Conservation (phyloP, 495 filamentous ascomycete species). For the Tuber microsphaerosporum region DNA sequence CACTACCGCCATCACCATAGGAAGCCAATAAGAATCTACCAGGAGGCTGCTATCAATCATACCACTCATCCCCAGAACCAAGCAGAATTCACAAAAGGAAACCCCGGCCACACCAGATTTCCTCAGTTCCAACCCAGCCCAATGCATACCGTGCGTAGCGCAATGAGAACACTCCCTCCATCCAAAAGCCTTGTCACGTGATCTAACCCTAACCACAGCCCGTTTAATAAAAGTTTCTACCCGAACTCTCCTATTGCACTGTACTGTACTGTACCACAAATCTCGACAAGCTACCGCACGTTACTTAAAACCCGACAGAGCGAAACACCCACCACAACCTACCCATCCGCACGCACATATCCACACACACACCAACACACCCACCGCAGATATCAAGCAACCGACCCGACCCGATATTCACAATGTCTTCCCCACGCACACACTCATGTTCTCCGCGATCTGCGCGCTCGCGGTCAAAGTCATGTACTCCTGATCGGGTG, state of each 20-base stretch:
- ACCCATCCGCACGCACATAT: not conserved
- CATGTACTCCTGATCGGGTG: slow-evolving; percentile 10
- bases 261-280: not conserved
- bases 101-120: not conserved
- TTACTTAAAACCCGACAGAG: not conserved
- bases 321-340: not conserved
- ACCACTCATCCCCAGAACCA: not conserved
- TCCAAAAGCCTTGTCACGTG: not conserved
- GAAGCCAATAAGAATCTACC: not conserved
- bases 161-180: not conserved
- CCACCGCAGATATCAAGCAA: not conserved
- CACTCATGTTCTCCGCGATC: not conserved
- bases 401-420: not conserved
- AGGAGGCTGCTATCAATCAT: not conserved
- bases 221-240: not conserved
- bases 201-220: not conserved
- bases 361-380: not conserved
- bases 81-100: not conserved
- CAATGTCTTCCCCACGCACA: not conserved
- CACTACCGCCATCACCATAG: not conserved
- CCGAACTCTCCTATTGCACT: not conserved
- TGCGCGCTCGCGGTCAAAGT: slow-evolving; percentile 5
- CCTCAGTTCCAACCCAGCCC: not conserved
- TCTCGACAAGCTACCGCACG: not conserved
- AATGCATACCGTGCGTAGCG: not conserved